Evolutionary conservation across 163 green algal species (phyloP).

Genomic region (Chlorella variabilis): DNA sequence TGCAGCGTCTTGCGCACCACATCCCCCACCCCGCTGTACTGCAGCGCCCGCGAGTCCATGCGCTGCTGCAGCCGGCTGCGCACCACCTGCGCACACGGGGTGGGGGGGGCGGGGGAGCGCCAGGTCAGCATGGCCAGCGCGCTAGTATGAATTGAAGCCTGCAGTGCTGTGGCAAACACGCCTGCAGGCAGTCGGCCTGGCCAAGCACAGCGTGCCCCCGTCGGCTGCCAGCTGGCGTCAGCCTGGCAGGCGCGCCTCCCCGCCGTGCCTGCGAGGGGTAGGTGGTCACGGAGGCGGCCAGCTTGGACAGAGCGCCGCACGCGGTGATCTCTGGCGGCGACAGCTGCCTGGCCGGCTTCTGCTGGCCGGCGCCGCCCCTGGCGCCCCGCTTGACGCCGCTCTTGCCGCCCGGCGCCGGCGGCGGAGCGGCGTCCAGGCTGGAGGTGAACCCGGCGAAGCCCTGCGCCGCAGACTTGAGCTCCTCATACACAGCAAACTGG

Average conservation of each 20-base stretch:
- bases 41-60: constrained; percentile 64
- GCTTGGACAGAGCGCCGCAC: constrained; percentile 77
- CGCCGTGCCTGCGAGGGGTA: constrained; percentile 92
- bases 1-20: constrained; percentile 61
- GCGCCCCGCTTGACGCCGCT: constrained; percentile 7
- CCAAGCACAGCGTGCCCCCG: no score
- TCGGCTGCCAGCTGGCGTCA: no score
- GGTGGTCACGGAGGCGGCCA: constrained; percentile 82
- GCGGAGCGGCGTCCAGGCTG: constrained; percentile 10
- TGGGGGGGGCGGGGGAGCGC: background rate
- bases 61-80: constrained; percentile 91
- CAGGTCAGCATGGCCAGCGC: background rate
- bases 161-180: background rate
- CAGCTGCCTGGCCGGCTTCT: constrained; percentile 26
- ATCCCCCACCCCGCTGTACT: constrained; percentile 65
- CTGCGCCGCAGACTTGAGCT: constrained; percentile 73
- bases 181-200: background rate
- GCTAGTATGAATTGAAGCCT: background rate
- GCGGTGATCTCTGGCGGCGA: constrained; percentile 59
- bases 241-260: no score
- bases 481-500: constrained; percentile 97
- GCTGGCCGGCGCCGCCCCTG: background rate
- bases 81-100: constrained; percentile 65
- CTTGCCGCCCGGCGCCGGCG: background rate
- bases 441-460: background rate